phyloP scores from a whole-genome alignment of 176 grass and related monocot genomes.

The Oryza meridionalis region DNA sequence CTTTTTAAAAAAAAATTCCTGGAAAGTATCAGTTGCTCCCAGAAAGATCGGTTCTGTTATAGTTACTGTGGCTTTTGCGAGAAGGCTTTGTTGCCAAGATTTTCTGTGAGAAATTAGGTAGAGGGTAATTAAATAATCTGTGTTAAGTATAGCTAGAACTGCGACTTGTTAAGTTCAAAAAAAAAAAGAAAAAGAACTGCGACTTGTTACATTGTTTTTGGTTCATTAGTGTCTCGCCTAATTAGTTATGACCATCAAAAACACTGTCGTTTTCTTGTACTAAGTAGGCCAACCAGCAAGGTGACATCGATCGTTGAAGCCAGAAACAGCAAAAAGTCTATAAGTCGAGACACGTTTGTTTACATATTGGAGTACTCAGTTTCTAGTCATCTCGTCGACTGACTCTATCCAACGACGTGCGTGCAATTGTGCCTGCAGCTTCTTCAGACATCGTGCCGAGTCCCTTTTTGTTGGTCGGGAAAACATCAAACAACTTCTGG shows the following conservation, averaged over 20 bases:
- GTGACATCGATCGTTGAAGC: too few species aligned
- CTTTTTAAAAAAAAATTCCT: background rate
- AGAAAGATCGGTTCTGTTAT: background rate
- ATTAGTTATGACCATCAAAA: constrained; percentile 10
- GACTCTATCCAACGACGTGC: background rate
- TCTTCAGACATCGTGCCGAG: background rate
- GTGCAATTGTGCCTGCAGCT: background rate
- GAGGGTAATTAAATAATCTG: background rate
- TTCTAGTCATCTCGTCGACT: background rate
- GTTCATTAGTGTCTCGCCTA: background rate
- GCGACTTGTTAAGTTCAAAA: too few species aligned
- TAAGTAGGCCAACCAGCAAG: too few species aligned
- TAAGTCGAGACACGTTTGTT: background rate
- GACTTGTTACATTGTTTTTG: background rate
- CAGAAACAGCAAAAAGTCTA: too few species aligned
- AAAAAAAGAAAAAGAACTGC: too few species aligned
- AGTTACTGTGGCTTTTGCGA: background rate
- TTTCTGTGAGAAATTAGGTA: background rate
- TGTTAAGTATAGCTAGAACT: background rate
- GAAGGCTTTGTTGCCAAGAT: background rate
- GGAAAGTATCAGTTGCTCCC: background rate
- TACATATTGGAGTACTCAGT: background rate
- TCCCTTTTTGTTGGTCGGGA: background rate
- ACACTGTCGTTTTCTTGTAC: background rate
- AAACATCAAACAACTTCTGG: background rate